Percentiles rank a stretch among this genome's conserved stretches.
These are phyloP conservation scores for Daedaleopsis sinensis DNA, from an alignment of 768 basidiomycete species.

Conservation along the genomic window DNA sequence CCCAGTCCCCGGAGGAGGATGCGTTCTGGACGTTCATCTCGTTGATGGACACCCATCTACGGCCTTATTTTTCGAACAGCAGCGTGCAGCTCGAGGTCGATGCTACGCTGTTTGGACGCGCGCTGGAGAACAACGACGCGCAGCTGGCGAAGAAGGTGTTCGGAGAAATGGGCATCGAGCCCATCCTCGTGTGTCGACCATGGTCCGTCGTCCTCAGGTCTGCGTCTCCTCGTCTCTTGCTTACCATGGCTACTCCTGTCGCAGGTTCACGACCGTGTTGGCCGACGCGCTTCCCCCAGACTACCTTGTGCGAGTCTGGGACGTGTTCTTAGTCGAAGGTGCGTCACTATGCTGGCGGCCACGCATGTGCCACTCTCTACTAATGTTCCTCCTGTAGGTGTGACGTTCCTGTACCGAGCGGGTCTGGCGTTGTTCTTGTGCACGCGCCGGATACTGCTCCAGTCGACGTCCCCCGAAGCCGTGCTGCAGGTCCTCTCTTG, in stretches of 20 bases:
- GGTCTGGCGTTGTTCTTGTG: conserved; percentile 66
- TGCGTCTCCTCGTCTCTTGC: background rate
- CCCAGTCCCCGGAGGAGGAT: conserved; percentile 83
- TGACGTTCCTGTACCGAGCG: conserved; percentile 74
- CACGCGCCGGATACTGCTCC: conserved; percentile 61
- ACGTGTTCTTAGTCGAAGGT: conserved; percentile 84
- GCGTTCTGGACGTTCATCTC: conserved; percentile 91
- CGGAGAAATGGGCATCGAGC: conserved; percentile 61
- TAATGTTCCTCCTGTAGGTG: conserved; percentile 44
- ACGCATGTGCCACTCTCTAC: background rate
- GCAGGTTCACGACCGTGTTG: conserved; percentile 76
- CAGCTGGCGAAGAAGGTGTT: conserved; percentile 68
- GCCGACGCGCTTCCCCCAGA: conserved; percentile 66
- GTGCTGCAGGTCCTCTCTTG: conserved; percentile 51
- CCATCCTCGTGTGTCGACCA: conserved; percentile 57
- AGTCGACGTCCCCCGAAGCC: conserved; percentile 48
- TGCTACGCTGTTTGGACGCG: conserved; percentile 66
- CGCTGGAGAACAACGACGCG: conserved; percentile 65
- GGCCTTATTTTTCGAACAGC: conserved; percentile 69
- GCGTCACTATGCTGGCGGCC: conserved; percentile 14
- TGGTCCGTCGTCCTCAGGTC: conserved; percentile 49
- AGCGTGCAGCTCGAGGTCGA: conserved; percentile 76
- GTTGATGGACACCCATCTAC: conserved; percentile 83
- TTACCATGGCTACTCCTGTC: background rate
- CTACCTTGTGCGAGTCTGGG: conserved; percentile 78